phyloP scores from a whole-genome alignment of 2,329 filamentous ascomycete species.

The Neofusicoccum sp. region DNA sequence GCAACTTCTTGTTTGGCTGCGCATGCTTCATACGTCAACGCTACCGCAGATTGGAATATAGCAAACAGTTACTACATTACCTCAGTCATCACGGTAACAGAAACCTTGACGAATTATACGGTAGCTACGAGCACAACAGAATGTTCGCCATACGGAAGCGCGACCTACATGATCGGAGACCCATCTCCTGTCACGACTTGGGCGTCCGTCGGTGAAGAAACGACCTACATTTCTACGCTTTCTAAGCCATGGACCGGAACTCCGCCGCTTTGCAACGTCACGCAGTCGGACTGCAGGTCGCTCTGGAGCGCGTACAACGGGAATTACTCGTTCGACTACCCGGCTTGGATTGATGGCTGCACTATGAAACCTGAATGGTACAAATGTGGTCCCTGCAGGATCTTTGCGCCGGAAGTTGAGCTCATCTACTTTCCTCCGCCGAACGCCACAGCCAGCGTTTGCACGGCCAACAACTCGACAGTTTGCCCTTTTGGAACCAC shows the following conservation, averaged over 20 bases:
- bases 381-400: background rate
- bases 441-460: background rate
- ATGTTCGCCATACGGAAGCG: background rate
- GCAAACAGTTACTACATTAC: background rate
- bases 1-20: background rate
- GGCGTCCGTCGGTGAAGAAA: background rate
- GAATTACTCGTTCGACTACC: background rate
- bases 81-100: background rate
- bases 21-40: background rate
- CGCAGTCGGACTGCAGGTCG: background rate
- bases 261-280: background rate
- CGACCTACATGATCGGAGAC: background rate
- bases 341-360: background rate
- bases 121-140: background rate
- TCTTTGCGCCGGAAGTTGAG: background rate
- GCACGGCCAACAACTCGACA: background rate
- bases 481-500: conserved; percentile 4
- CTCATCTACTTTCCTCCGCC: conserved; percentile 2
- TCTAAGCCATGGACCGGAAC: background rate
- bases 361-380: background rate
- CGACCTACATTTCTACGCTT: background rate
- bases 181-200: background rate
- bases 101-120: background rate
- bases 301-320: background rate
- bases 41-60: background rate